A percentile compares a stretch with the other conserved stretches of the same genome.
Conservation (phyloP, 768 basidiomycete species). For the Infundibulicybe gibba region DNA sequence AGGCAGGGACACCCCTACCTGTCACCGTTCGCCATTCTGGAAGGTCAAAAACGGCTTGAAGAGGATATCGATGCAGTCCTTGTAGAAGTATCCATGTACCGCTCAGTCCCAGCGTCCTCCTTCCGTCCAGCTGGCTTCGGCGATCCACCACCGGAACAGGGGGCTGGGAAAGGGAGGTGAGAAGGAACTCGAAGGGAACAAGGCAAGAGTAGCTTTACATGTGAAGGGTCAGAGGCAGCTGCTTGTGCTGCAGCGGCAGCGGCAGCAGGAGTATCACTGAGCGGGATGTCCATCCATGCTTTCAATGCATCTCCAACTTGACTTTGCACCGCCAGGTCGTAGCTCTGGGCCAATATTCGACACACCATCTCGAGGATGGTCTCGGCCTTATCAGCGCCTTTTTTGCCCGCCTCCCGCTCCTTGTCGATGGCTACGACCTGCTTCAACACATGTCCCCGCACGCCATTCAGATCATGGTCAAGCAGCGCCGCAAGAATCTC, state of each 20-base stretch:
- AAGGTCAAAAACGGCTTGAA: conserved; percentile 77
- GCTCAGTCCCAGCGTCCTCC: conserved; percentile 84
- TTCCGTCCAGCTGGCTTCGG: conserved; percentile 47
- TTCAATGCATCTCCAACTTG: conserved; percentile 87
- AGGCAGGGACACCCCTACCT: conserved; percentile 15
- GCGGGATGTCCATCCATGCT: conserved; percentile 76
- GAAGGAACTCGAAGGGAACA: conserved; percentile 3
- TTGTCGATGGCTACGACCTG: conserved; percentile 72
- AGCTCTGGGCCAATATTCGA: conserved; percentile 71
- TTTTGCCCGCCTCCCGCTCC: conserved; percentile 53
- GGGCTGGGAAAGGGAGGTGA: conserved; percentile 7
- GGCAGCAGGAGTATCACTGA: conserved; percentile 23
- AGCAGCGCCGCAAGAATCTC: conserved; percentile 83
- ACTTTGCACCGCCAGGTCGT: conserved; percentile 84
- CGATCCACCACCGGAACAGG: conserved; percentile 36
- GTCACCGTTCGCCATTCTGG: conserved; percentile 54
- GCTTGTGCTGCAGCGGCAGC: conserved; percentile 25
- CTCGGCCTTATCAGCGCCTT: conserved; percentile 60
- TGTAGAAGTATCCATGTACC: conserved; percentile 96
- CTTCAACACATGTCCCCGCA: conserved; percentile 80
- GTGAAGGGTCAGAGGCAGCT: conserved; percentile 26
- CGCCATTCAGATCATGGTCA: conserved; percentile 88
- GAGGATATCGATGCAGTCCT: conserved; percentile 71
- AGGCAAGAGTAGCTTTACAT: conserved; percentile 17
- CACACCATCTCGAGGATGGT: conserved; percentile 77